Conservation (phyloP, 2,329 filamentous ascomycete genomes). For the Pseudocercospora vitis region DNA sequence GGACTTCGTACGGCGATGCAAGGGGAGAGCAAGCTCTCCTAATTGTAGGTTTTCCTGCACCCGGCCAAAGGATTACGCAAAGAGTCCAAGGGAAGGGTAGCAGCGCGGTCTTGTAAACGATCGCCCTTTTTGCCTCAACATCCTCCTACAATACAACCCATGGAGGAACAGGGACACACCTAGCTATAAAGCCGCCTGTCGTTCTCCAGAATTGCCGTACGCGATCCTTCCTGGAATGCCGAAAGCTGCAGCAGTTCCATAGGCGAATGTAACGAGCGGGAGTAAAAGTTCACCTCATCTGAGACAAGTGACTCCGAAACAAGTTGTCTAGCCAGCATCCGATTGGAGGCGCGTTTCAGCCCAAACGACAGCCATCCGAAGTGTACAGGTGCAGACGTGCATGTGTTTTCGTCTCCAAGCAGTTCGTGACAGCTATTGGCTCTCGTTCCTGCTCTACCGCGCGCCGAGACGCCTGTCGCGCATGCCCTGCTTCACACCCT, state of each 20-base stretch:
- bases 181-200: slow-evolving; percentile 6
- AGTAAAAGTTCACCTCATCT: not conserved
- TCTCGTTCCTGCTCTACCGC: not conserved
- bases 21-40: no score
- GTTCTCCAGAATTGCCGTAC: slow-evolving; percentile 1
- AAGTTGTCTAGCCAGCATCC: not conserved
- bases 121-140: slow-evolving; percentile 7
- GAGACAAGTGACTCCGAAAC: not conserved
- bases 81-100: not conserved
- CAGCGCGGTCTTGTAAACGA: slow-evolving; percentile 4
- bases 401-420: no score
- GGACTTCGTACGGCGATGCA: no score
- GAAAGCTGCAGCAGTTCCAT: slow-evolving; percentile 6
- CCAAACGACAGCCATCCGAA: slow-evolving; percentile 4
- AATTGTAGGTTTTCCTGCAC: not conserved
- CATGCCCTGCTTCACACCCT: slow-evolving; percentile 5
- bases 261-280: slow-evolving; percentile 5
- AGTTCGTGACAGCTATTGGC: slow-evolving; percentile 1
- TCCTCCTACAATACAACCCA: not conserved
- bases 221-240: not conserved
- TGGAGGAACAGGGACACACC: not conserved
- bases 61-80: not conserved
- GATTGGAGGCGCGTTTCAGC: slow-evolving; percentile 7
- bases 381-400: slow-evolving; percentile 1
- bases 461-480: not conserved